These are phyloP conservation scores for Rhodosporidiobolus odoratus DNA, from an alignment of 768 basidiomycete genomes.

Conservation along the genomic window DNA sequence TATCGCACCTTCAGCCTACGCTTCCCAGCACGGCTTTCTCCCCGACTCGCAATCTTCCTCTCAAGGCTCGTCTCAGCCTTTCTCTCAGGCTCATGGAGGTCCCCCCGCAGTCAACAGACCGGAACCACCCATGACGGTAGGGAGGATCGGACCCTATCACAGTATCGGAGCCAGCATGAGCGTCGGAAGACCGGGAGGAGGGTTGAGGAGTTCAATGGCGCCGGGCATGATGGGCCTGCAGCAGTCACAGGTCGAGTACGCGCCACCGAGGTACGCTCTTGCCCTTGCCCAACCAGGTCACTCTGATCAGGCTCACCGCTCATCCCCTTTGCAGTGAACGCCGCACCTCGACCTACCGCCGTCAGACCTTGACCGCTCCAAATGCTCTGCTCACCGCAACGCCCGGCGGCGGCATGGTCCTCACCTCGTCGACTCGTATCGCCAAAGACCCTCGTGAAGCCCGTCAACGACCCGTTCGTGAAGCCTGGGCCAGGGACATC, in stretches of 20 bases:
- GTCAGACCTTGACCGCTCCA: slow-evolving; percentile 20
- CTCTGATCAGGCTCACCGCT: too few species aligned
- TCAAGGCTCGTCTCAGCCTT: slow-evolving; percentile 8
- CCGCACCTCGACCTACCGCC: slow-evolving; percentile 31
- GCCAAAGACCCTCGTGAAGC: slow-evolving; percentile 25
- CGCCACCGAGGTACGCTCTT: slow-evolving; percentile 14
- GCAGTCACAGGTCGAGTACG: slow-evolving; percentile 11
- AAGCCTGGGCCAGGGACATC: slow-evolving; percentile 34
- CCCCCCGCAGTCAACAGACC: background rate
- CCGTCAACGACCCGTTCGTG: slow-evolving; percentile 1
- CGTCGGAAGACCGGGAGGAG: slow-evolving; percentile 8
- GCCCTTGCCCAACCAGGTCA: too few species aligned
- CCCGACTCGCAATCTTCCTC: background rate
- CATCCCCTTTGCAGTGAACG: slow-evolving; percentile 35
- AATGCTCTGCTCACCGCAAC: background rate
- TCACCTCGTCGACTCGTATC: background rate
- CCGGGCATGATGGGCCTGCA: background rate
- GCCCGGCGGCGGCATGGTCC: slow-evolving; percentile 19
- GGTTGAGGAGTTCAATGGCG: slow-evolving; percentile 17
- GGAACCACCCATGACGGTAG: slow-evolving; percentile 26
- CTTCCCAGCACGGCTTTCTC: background rate
- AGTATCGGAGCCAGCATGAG: slow-evolving; percentile 18
- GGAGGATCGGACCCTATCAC: slow-evolving; percentile 6
- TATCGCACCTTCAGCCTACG: slow-evolving; percentile 8
- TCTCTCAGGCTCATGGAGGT: slow-evolving; percentile 34